Percentiles rank a stretch among this genome's conserved stretches.
These are phyloP conservation scores for Sphagnum magellanicum DNA, from an alignment of 228 moss, liverwort and hornwort genomes.

Conservation along the genomic window DNA sequence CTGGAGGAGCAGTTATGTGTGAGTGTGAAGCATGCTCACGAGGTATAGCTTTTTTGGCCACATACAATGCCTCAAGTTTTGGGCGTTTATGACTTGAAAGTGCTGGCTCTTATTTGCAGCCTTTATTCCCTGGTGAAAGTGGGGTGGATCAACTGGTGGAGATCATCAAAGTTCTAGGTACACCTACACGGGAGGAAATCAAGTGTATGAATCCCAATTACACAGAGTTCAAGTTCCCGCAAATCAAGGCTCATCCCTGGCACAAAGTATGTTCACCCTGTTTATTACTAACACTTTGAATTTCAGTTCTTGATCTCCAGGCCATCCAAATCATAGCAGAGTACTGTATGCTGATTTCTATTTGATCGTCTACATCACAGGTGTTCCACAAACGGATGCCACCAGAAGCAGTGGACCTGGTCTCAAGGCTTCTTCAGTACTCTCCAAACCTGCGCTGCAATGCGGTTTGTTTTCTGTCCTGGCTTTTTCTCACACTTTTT, in stretches of 20 bases:
- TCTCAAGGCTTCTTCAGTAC: conserved; percentile 86
- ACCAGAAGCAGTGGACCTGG: conserved; percentile 92
- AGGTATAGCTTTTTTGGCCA: no score
- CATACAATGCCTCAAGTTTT: no score
- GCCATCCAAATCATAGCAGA: no score
- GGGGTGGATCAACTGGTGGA: conserved; percentile 72
- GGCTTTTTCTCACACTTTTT: no score
- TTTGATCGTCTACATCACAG: conserved; percentile 9
- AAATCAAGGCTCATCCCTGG: conserved; percentile 68
- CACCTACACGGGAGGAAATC: conserved; percentile 64
- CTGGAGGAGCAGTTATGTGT: no score
- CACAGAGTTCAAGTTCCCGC: conserved; percentile 66
- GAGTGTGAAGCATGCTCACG: no score
- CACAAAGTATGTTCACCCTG: conserved; percentile 28
- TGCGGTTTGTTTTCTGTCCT: conserved; percentile 38
- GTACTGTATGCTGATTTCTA: no score
- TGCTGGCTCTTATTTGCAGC: conserved; percentile 20
- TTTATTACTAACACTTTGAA: not conserved
- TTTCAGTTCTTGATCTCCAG: no score
- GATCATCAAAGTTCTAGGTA: conserved; percentile 61
- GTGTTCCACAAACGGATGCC: conserved; percentile 99
- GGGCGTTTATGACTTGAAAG: no score
- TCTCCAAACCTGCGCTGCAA: conserved; percentile 97
- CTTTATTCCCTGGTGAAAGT: conserved; percentile 63
- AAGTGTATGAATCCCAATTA: conserved; percentile 68